Conservation (phyloP, 2,329 filamentous ascomycete genomes). For the Fusarium armeniacum region DNA sequence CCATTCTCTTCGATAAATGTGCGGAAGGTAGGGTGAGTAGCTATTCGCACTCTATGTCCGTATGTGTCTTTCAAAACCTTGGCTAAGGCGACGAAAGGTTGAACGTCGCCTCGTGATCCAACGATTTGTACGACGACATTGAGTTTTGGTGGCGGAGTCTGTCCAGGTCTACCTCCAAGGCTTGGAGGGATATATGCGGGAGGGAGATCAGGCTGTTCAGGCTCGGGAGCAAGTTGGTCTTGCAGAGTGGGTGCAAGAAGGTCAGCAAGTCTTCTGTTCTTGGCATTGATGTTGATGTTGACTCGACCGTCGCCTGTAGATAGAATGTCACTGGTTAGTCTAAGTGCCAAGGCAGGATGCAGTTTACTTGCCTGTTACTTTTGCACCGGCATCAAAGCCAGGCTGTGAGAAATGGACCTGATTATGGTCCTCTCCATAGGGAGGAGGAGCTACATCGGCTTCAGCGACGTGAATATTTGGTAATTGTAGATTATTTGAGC, state of each 20-base stretch:
- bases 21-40: conserved; percentile 78
- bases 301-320: conserved; percentile 79
- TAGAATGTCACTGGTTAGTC: conserved; percentile 35
- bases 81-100: conserved; percentile 80
- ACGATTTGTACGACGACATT: conserved; percentile 83
- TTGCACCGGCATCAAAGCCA: conserved; percentile 73
- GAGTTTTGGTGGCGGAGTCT: conserved; percentile 69
- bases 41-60: conserved; percentile 79
- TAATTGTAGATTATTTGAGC: conserved; percentile 57
- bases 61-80: conserved; percentile 74
- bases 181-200: conserved; percentile 81
- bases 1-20: conserved; percentile 77
- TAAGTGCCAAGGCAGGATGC: not conserved
- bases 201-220: conserved; percentile 63
- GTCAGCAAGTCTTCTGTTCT: conserved; percentile 73
- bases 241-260: conserved; percentile 75
- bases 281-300: conserved; percentile 84
- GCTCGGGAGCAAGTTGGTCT: conserved; percentile 67
- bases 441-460: conserved; percentile 63
- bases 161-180: conserved; percentile 73
- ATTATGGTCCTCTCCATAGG: conserved; percentile 70
- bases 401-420: conserved; percentile 72
- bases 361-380: conserved; percentile 67
- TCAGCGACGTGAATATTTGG: conserved; percentile 59
- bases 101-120: conserved; percentile 80